These are phyloP conservation scores for Plasmodium yoelii DNA, from an alignment of 169 alveolate species.

Conservation along the genomic window DNA sequence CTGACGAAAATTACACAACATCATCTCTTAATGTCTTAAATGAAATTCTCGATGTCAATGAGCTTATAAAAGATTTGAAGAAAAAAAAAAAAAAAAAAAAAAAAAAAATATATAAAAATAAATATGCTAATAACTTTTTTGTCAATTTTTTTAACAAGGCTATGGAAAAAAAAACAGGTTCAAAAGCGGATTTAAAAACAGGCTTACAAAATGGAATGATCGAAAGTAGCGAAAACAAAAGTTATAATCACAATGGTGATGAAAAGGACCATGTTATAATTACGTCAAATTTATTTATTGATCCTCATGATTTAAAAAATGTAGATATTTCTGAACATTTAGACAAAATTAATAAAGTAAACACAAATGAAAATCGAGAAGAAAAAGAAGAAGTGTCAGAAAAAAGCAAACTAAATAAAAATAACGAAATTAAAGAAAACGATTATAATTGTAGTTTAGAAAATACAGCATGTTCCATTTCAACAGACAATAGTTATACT, in stretches of 20 bases:
- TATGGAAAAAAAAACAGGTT: no score
- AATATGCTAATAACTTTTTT: conserved; percentile 37
- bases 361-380: background rate
- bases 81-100: conserved; percentile 24
- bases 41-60: conserved; percentile 34
- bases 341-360: background rate
- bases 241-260: background rate
- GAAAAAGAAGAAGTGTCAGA: background rate
- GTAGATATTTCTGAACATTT: conserved; percentile 21
- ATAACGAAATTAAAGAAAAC: background rate
- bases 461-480: background rate
- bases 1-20: background rate
- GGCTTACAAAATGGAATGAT: background rate
- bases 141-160: conserved; percentile 10
- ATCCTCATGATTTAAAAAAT: conserved; percentile 42
- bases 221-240: background rate
- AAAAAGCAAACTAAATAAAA: background rate
- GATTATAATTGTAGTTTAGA: background rate
- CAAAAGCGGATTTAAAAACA: no score
- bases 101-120: conserved; percentile 17
- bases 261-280: background rate
- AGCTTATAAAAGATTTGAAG: conserved; percentile 53
- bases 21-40: conserved; percentile 10
- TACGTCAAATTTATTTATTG: conserved; percentile 21
- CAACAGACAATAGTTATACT: conserved; percentile 24